These are phyloP conservation scores for Thelonectria discophora DNA, from an alignment of 2,329 filamentous ascomycete genomes.

Conservation along the genomic window DNA sequence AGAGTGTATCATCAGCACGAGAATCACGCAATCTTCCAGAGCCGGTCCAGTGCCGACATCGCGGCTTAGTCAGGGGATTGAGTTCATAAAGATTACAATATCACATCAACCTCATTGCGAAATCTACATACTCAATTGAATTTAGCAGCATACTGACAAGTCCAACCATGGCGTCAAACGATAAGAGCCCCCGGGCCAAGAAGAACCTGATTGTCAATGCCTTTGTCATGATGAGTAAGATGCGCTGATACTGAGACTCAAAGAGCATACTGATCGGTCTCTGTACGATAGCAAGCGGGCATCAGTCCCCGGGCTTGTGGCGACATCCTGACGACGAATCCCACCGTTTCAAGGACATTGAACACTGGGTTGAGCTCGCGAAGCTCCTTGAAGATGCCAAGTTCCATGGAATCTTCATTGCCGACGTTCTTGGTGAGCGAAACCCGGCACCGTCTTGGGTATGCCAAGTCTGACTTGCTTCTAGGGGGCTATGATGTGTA, in stretches of 20 bases:
- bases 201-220: slow-evolving; percentile 55
- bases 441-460: too few species aligned
- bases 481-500: slow-evolving; percentile 75
- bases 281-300: slow-evolving; percentile 48
- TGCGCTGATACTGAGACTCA: neutral
- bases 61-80: slow-evolving; percentile 8
- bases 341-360: slow-evolving; percentile 66
- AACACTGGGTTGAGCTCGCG: slow-evolving; percentile 69
- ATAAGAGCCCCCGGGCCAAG: slow-evolving; percentile 37
- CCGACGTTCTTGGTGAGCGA: slow-evolving; percentile 65
- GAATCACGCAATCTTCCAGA: slow-evolving; percentile 36
- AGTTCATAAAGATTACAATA: slow-evolving; percentile 25
- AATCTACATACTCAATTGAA: slow-evolving; percentile 9
- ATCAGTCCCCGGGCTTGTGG: slow-evolving; percentile 61
- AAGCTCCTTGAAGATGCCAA: slow-evolving; percentile 68
- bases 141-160: neutral
- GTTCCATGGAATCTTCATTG: slow-evolving; percentile 74
- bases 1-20: slow-evolving; percentile 25
- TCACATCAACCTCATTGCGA: slow-evolving; percentile 3
- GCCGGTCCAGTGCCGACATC: slow-evolving; percentile 6
- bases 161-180: slow-evolving; percentile 30
- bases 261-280: slow-evolving; percentile 22
- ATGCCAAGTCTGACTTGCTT: neutral
- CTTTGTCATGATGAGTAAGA: slow-evolving; percentile 53
- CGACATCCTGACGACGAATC: slow-evolving; percentile 71